These are phyloP conservation scores for Mycena latifolia DNA, from an alignment of 768 basidiomycete species.

Conservation along the genomic window DNA sequence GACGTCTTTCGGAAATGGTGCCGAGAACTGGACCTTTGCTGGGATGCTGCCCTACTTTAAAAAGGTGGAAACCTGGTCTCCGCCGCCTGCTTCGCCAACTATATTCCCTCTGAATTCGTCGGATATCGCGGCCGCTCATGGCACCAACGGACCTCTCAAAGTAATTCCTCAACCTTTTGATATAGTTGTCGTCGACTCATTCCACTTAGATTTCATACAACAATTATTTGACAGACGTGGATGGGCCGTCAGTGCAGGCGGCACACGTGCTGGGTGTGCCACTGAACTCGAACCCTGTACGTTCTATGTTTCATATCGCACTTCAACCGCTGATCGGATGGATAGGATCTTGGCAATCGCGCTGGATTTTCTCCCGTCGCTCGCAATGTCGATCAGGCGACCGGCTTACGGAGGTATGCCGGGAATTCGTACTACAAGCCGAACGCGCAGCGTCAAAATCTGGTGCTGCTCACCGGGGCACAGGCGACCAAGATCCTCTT, in stretches of 20 bases:
- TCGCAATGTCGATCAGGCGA: too few species aligned
- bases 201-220: not conserved
- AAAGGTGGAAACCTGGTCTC: not conserved
- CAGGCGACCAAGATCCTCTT: not conserved
- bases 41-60: not conserved
- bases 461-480: constrained; percentile 3
- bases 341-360: too few species aligned
- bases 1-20: not conserved
- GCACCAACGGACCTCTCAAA: too few species aligned
- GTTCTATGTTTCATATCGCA: too few species aligned
- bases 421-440: not conserved
- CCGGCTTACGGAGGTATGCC: not conserved
- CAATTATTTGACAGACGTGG: not conserved
- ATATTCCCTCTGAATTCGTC: not conserved
- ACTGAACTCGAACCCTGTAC: not conserved
- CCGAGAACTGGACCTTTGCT: not conserved
- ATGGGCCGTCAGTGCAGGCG: not conserved
- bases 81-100: not conserved
- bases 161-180: not conserved
- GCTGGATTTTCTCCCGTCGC: too few species aligned
- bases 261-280: not conserved
- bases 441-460: not conserved
- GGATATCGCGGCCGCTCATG: not conserved
- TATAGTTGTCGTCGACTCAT: too few species aligned
- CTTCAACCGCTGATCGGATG: too few species aligned